phyloP scores from a whole-genome alignment of 306 rosid genomes.

The Arachis stenosperma region DNA sequence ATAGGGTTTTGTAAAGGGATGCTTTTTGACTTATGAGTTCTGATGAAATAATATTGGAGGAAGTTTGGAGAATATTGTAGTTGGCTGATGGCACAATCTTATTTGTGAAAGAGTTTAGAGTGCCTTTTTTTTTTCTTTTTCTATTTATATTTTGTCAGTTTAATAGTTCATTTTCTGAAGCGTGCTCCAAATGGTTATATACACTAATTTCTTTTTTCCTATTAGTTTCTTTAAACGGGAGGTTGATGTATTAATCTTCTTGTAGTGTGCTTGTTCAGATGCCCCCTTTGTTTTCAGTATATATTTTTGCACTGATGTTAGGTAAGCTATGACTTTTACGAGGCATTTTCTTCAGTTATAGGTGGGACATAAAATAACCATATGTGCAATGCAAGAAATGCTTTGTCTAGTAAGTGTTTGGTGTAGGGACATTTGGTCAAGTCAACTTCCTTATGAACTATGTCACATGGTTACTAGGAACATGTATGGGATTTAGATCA shows the following conservation, averaged over 20 bases:
- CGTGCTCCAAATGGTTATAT: background rate
- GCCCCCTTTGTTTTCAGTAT: background rate
- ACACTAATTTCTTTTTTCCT: background rate
- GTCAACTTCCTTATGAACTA: background rate
- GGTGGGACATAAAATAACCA: background rate
- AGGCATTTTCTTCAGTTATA: background rate
- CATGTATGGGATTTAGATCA: background rate
- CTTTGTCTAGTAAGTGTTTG: background rate
- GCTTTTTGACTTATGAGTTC: background rate
- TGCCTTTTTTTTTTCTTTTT: background rate
- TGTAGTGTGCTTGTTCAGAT: background rate
- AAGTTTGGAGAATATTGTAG: conserved; percentile 6
- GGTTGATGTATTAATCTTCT: background rate
- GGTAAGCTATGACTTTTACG: background rate
- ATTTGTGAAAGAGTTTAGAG: conserved; percentile 5
- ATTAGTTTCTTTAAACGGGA: background rate
- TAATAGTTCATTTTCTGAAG: background rate
- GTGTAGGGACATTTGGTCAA: background rate
- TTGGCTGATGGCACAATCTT: conserved; percentile 7
- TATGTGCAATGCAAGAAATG: background rate
- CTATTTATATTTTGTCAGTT: background rate
- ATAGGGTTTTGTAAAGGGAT: conserved; percentile 16
- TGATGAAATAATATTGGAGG: background rate
- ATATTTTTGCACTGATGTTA: background rate
- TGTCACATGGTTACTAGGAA: no score